A percentile compares a stretch with the other conserved stretches of the same genome.
phyloP scores from a whole-genome alignment of 441 rosid genomes.

The Oxalis stricta region DNA sequence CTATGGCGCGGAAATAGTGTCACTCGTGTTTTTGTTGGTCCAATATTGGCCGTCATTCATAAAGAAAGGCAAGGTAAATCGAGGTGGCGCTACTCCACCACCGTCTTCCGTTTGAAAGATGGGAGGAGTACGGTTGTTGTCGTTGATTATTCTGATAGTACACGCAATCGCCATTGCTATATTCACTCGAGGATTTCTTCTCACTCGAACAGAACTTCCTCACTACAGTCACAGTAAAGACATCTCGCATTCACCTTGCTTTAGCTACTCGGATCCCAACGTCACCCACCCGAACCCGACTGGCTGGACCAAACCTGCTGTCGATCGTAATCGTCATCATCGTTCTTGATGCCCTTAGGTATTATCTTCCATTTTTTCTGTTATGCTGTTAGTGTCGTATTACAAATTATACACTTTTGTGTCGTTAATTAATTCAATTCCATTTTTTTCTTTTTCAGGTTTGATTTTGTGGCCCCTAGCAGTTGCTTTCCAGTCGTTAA shows the following conservation, averaged over 20 bases:
- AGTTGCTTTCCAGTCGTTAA: constrained; percentile 51
- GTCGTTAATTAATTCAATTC: neutral
- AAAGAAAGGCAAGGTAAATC: no score
- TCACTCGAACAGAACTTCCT: constrained; percentile 93
- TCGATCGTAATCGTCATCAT: constrained; percentile 68
- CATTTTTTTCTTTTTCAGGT: constrained; percentile 21
- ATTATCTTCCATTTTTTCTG: neutral
- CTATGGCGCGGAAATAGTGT: no score
- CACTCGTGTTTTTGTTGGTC: no score
- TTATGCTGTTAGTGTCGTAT: no score
- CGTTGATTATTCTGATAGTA: constrained; percentile 6
- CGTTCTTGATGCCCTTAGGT: constrained; percentile 87
- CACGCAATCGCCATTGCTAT: constrained; percentile 52
- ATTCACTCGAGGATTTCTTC: constrained; percentile 77
- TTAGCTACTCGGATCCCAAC: constrained; percentile 6
- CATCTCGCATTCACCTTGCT: constrained; percentile 54
- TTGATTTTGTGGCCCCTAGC: constrained; percentile 87
- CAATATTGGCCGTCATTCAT: no score
- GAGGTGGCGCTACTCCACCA: no score
- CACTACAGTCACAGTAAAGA: constrained; percentile 60
- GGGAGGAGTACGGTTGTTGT: neutral
- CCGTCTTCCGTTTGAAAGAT: no score
- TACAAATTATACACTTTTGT: no score
- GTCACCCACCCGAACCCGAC: neutral
- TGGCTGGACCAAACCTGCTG: constrained; percentile 71